Evolutionary conservation across 352 stramenopile genomes (phyloP).

Genomic region (Thraustotheca clavata): DNA sequence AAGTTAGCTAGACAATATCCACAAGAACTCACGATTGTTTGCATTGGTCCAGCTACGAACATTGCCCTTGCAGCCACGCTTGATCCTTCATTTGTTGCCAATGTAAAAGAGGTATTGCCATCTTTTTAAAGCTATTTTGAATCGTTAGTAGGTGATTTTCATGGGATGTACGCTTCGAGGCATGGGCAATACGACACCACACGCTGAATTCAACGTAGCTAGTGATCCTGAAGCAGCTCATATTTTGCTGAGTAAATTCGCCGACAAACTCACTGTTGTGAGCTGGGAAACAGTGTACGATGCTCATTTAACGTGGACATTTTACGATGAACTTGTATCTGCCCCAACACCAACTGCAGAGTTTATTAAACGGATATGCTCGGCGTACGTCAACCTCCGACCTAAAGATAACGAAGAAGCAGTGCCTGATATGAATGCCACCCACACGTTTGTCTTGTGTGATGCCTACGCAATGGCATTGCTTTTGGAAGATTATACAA

Average conservation of each 20-base stretch:
- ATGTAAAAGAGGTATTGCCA: conserved; percentile 56
- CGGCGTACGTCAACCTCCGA: neutral
- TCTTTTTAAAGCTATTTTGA: neutral
- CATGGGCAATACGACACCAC: conserved; percentile 55
- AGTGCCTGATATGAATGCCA: conserved; percentile 32
- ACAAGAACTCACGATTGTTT: conserved; percentile 65
- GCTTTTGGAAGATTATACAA: conserved; percentile 31
- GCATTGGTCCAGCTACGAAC: conserved; percentile 70
- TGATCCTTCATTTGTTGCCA: conserved; percentile 51
- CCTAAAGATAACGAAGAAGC: conserved; percentile 15
- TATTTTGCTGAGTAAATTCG: conserved; percentile 48
- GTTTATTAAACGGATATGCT: conserved; percentile 6
- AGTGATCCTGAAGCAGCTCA: conserved; percentile 72
- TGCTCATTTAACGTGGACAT: conserved; percentile 43
- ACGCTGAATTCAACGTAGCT: conserved; percentile 73
- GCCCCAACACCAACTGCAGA: neutral
- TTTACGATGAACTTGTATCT: conserved; percentile 38
- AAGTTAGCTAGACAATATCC: conserved; percentile 43
- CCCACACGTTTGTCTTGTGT: conserved; percentile 52
- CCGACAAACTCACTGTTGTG: conserved; percentile 53
- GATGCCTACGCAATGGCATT: conserved; percentile 66
- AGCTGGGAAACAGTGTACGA: conserved; percentile 62
- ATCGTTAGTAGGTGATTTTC: conserved; percentile 11
- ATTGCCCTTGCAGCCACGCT: conserved; percentile 62
- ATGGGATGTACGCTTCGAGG: conserved; percentile 67